These are phyloP conservation scores for Tylopilus balloui DNA, from an alignment of 768 basidiomycete species.

Conservation along the genomic window DNA sequence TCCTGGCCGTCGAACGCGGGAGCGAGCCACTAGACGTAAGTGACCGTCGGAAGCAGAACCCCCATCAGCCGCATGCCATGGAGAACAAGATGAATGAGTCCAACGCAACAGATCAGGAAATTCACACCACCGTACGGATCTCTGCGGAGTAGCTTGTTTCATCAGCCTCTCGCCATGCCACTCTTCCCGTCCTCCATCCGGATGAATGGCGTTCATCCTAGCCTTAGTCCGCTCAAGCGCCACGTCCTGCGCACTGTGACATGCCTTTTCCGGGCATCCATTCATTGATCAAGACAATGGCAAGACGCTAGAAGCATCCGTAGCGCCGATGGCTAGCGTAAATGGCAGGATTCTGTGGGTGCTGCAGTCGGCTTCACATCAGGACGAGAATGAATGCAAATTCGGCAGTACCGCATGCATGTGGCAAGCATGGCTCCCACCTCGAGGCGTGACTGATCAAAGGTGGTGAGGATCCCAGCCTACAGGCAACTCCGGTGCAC, in stretches of 20 bases:
- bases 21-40: conserved; percentile 33
- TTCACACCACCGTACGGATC: conserved; percentile 12
- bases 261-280: conserved; percentile 7
- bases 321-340: conserved; percentile 19
- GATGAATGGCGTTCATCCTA: conserved; percentile 23
- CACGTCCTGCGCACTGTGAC: conserved; percentile 30
- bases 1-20: conserved; percentile 25
- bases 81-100: conserved; percentile 23
- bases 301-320: conserved; percentile 15
- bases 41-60: conserved; percentile 23
- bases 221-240: conserved; percentile 24
- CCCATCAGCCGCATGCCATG: conserved; percentile 21
- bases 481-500: conserved; percentile 23
- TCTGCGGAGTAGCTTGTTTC: conserved; percentile 15
- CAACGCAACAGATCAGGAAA: conserved; percentile 13
- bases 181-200: conserved; percentile 3
- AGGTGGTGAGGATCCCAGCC: conserved; percentile 30
- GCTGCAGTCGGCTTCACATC: conserved; percentile 20
- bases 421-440: conserved; percentile 32
- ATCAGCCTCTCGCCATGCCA: conserved; percentile 11
- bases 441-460: conserved; percentile 35
- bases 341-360: conserved; percentile 23
- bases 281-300: conserved; percentile 18
- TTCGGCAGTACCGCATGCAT: conserved; percentile 26
- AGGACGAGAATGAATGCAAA: conserved; percentile 29